Evolutionary conservation across 1,139 yeast species (phyloP).

Genomic region (Blastobotrys proliferans): DNA sequence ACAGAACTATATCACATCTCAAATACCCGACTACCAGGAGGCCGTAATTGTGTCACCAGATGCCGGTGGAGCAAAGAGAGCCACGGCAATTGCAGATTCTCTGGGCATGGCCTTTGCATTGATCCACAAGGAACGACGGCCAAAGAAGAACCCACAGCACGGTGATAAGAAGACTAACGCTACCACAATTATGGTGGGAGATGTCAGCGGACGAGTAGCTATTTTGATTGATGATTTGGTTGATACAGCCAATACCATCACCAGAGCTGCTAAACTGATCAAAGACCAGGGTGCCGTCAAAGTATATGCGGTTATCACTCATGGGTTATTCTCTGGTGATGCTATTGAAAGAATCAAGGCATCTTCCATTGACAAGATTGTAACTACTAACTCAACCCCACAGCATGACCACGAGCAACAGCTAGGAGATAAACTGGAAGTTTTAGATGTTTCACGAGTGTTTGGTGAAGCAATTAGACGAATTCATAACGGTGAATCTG

Average conservation of each 20-base stretch:
- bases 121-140: constrained; percentile 86
- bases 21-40: constrained; percentile 67
- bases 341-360: constrained; percentile 69
- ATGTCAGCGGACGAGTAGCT: constrained; percentile 78
- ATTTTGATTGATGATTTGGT: constrained; percentile 88
- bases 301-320: constrained; percentile 87
- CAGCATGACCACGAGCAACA: constrained; percentile 53
- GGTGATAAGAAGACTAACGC: constrained; percentile 38
- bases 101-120: constrained; percentile 87
- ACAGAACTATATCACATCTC: constrained; percentile 71
- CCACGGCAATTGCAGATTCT: constrained; percentile 89
- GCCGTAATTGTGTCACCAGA: constrained; percentile 92
- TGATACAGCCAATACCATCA: constrained; percentile 89
- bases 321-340: constrained; percentile 90
- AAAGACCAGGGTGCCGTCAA: constrained; percentile 89
- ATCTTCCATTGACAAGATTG: constrained; percentile 74
- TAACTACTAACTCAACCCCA: constrained; percentile 92
- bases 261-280: constrained; percentile 84
- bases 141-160: constrained; percentile 20
- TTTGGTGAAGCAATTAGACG: constrained; percentile 94
- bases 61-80: constrained; percentile 97
- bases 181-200: constrained; percentile 91
- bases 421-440: constrained; percentile 66
- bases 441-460: constrained; percentile 79
- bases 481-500: constrained; percentile 95